These are phyloP conservation scores for Diplodia seriata DNA, from an alignment of 2,329 filamentous ascomycete species.

Conservation along the genomic window DNA sequence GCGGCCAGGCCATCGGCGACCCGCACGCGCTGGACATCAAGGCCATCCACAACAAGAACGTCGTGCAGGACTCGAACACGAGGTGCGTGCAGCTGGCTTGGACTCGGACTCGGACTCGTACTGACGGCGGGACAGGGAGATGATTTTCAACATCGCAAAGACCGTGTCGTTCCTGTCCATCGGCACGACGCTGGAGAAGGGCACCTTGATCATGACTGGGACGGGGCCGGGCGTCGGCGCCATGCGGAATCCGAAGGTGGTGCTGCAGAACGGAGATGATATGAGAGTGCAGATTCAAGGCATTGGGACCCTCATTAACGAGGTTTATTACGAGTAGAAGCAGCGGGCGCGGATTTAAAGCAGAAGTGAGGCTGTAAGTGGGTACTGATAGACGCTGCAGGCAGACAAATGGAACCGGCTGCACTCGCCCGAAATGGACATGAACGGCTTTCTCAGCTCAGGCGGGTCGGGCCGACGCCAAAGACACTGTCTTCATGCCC, in stretches of 20 bases:
- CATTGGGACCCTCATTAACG: slow-evolving; percentile 50
- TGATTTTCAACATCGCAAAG: slow-evolving; percentile 57
- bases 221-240: slow-evolving; percentile 55
- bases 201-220: slow-evolving; percentile 60
- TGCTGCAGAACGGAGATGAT: slow-evolving; percentile 48
- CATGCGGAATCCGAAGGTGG: slow-evolving; percentile 51
- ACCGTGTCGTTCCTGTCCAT: slow-evolving; percentile 57
- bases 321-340: slow-evolving; percentile 45
- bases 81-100: slow-evolving; percentile 35
- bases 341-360: no score
- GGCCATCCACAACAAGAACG: slow-evolving; percentile 58
- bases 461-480: no score
- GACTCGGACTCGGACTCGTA: not conserved
- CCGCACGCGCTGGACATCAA: slow-evolving; percentile 53
- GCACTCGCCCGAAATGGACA: no score
- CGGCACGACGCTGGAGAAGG: slow-evolving; percentile 55
- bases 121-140: slow-evolving; percentile 46
- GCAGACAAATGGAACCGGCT: no score
- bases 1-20: slow-evolving; percentile 51
- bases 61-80: slow-evolving; percentile 52
- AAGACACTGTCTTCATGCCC: no score
- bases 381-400: no score
- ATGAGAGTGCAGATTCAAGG: slow-evolving; percentile 49
- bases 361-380: no score
- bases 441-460: no score